These are phyloP conservation scores for Trichopus zeylanicus DNA, from an alignment of 116 monocot genomes.

Conservation along the genomic window DNA sequence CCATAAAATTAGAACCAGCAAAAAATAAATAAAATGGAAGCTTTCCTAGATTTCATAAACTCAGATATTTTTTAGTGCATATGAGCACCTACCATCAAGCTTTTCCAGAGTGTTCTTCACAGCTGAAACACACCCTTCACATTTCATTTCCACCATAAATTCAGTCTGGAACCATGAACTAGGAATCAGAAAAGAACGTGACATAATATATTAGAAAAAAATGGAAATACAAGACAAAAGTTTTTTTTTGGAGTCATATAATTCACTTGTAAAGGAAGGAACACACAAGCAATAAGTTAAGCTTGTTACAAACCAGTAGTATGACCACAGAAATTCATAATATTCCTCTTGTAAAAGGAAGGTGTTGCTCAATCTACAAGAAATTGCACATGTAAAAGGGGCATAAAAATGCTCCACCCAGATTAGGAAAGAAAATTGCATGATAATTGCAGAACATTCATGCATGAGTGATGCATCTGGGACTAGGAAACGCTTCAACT, in stretches of 20 bases:
- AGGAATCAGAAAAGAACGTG: not conserved
- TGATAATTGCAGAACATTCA: too few species aligned
- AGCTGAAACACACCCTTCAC: slow-evolving; percentile 78
- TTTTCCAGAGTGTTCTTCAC: slow-evolving; percentile 59
- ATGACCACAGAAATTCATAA: too few species aligned
- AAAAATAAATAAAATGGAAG: not conserved
- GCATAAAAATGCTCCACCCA: too few species aligned
- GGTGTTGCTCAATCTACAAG: too few species aligned
- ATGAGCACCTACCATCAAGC: slow-evolving; percentile 50
- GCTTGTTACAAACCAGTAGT: too few species aligned
- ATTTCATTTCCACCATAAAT: slow-evolving; percentile 96
- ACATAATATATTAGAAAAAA: not conserved
- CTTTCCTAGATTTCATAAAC: not conserved
- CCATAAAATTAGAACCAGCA: not conserved
- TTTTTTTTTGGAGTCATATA: not conserved
- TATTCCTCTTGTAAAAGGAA: too few species aligned
- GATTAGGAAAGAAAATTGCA: too few species aligned
- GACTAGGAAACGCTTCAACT: too few species aligned
- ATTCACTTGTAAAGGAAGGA: too few species aligned
- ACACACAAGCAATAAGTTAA: too few species aligned
- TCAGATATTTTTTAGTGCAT: not conserved
- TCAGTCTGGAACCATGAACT: slow-evolving; percentile 52
- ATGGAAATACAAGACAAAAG: not conserved
- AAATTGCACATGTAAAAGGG: too few species aligned
- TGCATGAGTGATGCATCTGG: too few species aligned